Percentiles rank a stretch among this genome's conserved stretches.
Evolutionary conservation across 257 asterid genomes (phyloP).

Genomic region (Jasminum sambac): DNA sequence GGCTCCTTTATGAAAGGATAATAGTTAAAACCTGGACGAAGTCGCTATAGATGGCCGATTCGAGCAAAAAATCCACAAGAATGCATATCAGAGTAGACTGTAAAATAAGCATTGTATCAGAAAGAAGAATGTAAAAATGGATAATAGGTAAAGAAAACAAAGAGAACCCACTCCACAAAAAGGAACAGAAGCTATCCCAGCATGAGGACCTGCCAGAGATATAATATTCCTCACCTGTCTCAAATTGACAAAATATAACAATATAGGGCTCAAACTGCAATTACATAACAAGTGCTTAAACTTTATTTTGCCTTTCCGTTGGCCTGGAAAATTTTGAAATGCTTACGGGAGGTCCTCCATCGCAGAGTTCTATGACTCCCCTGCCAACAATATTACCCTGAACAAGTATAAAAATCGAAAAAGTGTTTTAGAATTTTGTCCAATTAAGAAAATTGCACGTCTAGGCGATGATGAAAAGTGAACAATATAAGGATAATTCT

Average conservation of each 20-base stretch:
- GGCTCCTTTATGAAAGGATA: too few species aligned
- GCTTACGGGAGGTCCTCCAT: conserved; percentile 86
- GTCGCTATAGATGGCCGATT: conserved; percentile 63
- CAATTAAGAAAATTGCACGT: neutral
- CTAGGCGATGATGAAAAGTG: too few species aligned
- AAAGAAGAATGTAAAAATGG: conserved; percentile 14
- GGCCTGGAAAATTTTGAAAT: neutral
- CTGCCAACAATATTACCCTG: conserved; percentile 91
- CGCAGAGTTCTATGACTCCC: conserved; percentile 81
- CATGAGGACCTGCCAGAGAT: conserved; percentile 96
- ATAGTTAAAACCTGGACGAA: conserved; percentile 59
- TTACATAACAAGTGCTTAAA: neutral
- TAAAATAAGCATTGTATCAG: conserved; percentile 25
- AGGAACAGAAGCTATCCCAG: conserved; percentile 88
- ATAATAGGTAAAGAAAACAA: neutral
- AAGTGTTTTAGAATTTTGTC: neutral
- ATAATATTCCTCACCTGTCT: conserved; percentile 79
- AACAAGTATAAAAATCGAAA: conserved; percentile 17
- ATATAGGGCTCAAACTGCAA: neutral
- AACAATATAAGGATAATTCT: too few species aligned
- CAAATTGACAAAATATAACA: conserved; percentile 5
- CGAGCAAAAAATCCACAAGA: conserved; percentile 58
- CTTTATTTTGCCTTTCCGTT: neutral
- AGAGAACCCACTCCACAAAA: conserved; percentile 69
- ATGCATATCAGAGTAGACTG: conserved; percentile 73